Percentiles rank a stretch among this genome's conserved stretches.
Conservation (phyloP, 2,329 filamentous ascomycete genomes). For the Curvularia lunata region DNA sequence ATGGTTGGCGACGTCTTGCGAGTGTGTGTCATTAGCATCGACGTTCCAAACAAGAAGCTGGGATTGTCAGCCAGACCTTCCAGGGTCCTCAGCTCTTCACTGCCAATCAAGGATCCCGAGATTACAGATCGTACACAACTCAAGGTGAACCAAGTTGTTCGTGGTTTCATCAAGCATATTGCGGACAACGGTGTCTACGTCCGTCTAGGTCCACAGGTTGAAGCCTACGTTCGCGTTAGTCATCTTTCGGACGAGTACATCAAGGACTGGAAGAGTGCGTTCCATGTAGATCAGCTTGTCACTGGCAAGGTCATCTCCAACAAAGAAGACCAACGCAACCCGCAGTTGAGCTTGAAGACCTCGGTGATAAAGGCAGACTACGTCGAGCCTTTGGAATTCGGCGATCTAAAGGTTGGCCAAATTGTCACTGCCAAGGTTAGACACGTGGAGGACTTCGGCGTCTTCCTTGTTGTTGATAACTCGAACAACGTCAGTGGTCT, state of each 20-base stretch:
- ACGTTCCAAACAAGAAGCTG: conserved; percentile 82
- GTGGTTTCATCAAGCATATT: conserved; percentile 91
- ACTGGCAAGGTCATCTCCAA: conserved; percentile 81
- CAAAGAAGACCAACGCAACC: conserved; percentile 70
- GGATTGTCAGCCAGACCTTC: conserved; percentile 84
- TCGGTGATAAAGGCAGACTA: conserved; percentile 84
- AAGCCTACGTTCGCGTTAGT: conserved; percentile 81
- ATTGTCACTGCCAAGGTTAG: conserved; percentile 87
- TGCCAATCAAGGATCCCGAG: conserved; percentile 81
- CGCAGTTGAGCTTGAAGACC: conserved; percentile 86
- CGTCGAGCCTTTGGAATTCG: conserved; percentile 72
- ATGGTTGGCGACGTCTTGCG: conserved; percentile 86
- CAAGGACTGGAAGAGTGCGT: conserved; percentile 93
- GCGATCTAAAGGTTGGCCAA: conserved; percentile 80
- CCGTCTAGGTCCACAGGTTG: conserved; percentile 78
- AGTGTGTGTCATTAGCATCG: conserved; percentile 82
- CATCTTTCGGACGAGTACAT: conserved; percentile 90
- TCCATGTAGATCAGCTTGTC: conserved; percentile 87
- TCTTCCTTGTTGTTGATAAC: conserved; percentile 88
- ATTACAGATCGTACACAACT: conserved; percentile 74
- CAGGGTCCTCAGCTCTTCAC: conserved; percentile 83
- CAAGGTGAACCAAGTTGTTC: conserved; percentile 76
- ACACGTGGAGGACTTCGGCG: conserved; percentile 93
- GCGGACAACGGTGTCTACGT: conserved; percentile 90
- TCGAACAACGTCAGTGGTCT: conserved; percentile 90